Percentiles rank a stretch among this genome's conserved stretches.
Conservation (phyloP, 495 filamentous ascomycete genomes). For the Aspergillus heteromorphus region DNA sequence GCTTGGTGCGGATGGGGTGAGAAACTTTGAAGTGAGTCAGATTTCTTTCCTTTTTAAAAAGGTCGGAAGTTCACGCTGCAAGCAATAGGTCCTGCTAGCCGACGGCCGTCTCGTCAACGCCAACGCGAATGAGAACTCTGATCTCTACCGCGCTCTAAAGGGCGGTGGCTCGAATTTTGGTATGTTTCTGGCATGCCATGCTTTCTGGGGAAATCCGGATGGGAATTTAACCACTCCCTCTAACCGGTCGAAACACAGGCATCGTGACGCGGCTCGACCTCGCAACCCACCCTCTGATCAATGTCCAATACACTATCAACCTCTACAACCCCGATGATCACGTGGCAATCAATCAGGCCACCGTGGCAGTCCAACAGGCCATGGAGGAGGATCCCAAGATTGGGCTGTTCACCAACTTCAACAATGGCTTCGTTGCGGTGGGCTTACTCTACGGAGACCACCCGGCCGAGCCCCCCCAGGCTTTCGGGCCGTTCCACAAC, state of each 20-base stretch:
- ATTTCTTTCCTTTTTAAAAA: not conserved
- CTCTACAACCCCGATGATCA: not conserved
- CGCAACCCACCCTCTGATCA: not conserved
- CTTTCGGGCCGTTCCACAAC: constrained; percentile 17
- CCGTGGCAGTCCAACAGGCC: not conserved
- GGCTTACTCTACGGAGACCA: constrained; percentile 20
- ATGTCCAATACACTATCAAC: not conserved
- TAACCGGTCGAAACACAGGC: not conserved
- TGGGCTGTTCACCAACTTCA: constrained; percentile 17
- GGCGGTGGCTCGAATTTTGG: constrained; percentile 25
- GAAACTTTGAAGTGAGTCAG: not conserved
- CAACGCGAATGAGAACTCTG: constrained; percentile 29
- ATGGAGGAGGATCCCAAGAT: constrained; percentile 9
- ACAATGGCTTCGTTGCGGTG: constrained; percentile 18
- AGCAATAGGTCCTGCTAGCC: constrained; percentile 44
- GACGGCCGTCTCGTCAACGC: constrained; percentile 40
- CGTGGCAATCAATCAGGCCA: not conserved
- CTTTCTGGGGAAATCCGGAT: not conserved
- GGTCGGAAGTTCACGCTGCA: no score
- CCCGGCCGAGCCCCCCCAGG: constrained; percentile 12
- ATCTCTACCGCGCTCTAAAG: constrained; percentile 27
- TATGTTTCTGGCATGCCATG: constrained; percentile 6
- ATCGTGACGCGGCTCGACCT: constrained; percentile 3
- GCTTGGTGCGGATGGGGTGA: not conserved
- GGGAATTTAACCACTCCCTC: constrained; percentile 2